These are phyloP conservation scores for Stenocarpella maydis DNA, from an alignment of 2,329 filamentous ascomycete species.

Conservation along the genomic window DNA sequence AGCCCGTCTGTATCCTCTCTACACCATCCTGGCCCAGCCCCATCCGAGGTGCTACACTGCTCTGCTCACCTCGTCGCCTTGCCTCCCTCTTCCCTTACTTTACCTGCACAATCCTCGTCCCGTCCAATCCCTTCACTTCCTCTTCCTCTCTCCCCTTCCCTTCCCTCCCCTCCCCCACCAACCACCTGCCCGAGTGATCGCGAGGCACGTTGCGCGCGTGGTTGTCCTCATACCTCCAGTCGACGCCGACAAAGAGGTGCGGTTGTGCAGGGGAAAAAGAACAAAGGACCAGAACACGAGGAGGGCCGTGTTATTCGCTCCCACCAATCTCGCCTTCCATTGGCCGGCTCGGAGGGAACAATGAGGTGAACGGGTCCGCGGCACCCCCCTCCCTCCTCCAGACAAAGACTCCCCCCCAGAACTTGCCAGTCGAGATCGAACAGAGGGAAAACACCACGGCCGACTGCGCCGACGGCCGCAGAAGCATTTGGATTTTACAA, in stretches of 20 bases:
- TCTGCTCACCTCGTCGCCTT: slow-evolving; percentile 7
- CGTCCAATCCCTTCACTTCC: slow-evolving; percentile 8
- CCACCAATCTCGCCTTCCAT: slow-evolving; percentile 10
- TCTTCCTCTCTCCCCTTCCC: not conserved
- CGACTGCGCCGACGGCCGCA: slow-evolving; percentile 5
- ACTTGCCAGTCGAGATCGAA: slow-evolving; percentile 26
- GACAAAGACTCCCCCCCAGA: slow-evolving; percentile 8
- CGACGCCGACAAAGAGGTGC: slow-evolving; percentile 34
- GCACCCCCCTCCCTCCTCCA: slow-evolving; percentile 21
- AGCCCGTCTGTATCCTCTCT: not conserved
- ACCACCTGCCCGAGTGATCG: slow-evolving; percentile 34
- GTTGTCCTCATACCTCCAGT: slow-evolving; percentile 35
- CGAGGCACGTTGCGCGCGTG: slow-evolving; percentile 36
- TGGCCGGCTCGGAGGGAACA: slow-evolving; percentile 24
- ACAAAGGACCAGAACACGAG: not conserved
- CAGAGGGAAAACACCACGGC: slow-evolving; percentile 8
- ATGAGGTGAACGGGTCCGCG: slow-evolving; percentile 33
- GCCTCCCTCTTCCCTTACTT: not conserved
- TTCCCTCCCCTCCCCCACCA: not conserved
- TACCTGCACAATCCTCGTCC: slow-evolving; percentile 13
- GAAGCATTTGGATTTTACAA: slow-evolving; percentile 21
- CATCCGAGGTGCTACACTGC: not conserved
- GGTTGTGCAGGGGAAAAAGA: slow-evolving; percentile 28
- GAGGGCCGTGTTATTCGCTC: not conserved
- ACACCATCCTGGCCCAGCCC: not conserved